Conservation (phyloP, 2,329 filamentous ascomycete species). For the Teratosphaeria zuluensis region DNA sequence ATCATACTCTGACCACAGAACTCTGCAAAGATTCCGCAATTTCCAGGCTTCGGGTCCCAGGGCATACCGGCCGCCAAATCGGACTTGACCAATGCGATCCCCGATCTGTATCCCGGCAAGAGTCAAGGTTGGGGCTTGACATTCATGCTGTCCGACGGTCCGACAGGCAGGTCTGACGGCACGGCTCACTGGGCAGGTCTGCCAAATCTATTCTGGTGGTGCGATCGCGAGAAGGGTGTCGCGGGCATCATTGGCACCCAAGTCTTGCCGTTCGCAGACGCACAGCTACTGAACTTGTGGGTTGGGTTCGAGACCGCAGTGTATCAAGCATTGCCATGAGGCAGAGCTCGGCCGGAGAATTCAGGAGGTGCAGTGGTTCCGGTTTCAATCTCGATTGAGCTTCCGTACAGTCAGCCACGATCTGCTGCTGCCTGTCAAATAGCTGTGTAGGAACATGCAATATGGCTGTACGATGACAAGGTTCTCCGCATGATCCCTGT, state of each 20-base stretch:
- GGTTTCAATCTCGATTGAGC: no score
- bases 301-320: slow-evolving; percentile 15
- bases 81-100: slow-evolving; percentile 20
- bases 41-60: slow-evolving; percentile 18
- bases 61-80: slow-evolving; percentile 16
- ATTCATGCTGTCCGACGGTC: slow-evolving; percentile 16
- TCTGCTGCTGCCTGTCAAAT: background rate
- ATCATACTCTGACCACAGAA: background rate
- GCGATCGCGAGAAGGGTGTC: slow-evolving; percentile 21
- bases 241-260: slow-evolving; percentile 23
- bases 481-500: background rate
- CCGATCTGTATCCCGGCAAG: slow-evolving; percentile 43
- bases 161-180: slow-evolving; percentile 16
- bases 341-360: background rate
- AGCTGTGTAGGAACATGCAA: background rate
- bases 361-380: background rate
- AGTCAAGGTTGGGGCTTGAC: slow-evolving; percentile 53
- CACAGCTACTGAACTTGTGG: slow-evolving; percentile 17
- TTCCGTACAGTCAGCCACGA: background rate
- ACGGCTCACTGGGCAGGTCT: slow-evolving; percentile 20
- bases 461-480: background rate
- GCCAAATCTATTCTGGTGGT: slow-evolving; percentile 23
- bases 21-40: slow-evolving; percentile 13
- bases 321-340: slow-evolving; percentile 5
- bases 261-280: slow-evolving; percentile 20